Conservation (phyloP, 1,284 basidiomycete genomes). For the Mycena sp. region DNA sequence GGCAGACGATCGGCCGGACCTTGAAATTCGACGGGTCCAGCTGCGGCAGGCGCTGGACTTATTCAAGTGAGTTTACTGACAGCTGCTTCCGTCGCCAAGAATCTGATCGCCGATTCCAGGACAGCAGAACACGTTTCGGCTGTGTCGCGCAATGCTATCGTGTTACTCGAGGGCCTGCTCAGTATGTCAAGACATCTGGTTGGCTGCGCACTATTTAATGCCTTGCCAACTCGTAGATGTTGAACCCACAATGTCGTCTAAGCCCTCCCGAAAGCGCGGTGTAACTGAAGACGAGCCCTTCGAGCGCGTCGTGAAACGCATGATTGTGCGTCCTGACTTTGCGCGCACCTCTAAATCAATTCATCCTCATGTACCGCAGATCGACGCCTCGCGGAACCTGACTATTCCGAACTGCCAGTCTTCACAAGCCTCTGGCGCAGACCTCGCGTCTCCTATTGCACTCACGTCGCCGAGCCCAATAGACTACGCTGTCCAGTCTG, state of each 20-base stretch:
- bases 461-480: slow-evolving; percentile 5
- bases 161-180: slow-evolving; percentile 34
- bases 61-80: slow-evolving; percentile 13
- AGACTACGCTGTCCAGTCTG: background rate
- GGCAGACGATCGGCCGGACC: slow-evolving; percentile 27
- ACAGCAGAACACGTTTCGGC: slow-evolving; percentile 36
- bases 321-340: slow-evolving; percentile 30
- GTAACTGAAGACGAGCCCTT: slow-evolving; percentile 33
- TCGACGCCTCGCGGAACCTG: slow-evolving; percentile 20
- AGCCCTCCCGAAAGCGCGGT: slow-evolving; percentile 31
- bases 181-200: slow-evolving; percentile 13
- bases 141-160: slow-evolving; percentile 37
- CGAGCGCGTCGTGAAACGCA: slow-evolving; percentile 35
- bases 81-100: too few relatives aligned
- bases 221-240: slow-evolving; percentile 19
- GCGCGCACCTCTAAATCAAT: background rate
- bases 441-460: background rate
- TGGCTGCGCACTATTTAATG: background rate
- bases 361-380: slow-evolving; percentile 1
- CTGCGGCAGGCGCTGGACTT: slow-evolving; percentile 34
- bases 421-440: background rate
- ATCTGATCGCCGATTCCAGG: slow-evolving; percentile 10
- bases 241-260: slow-evolving; percentile 33
- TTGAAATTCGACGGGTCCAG: slow-evolving; percentile 23
- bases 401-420: slow-evolving; percentile 1